phyloP scores from a whole-genome alignment of 2,329 filamentous ascomycete species.

The Sporothrix mexicana region DNA sequence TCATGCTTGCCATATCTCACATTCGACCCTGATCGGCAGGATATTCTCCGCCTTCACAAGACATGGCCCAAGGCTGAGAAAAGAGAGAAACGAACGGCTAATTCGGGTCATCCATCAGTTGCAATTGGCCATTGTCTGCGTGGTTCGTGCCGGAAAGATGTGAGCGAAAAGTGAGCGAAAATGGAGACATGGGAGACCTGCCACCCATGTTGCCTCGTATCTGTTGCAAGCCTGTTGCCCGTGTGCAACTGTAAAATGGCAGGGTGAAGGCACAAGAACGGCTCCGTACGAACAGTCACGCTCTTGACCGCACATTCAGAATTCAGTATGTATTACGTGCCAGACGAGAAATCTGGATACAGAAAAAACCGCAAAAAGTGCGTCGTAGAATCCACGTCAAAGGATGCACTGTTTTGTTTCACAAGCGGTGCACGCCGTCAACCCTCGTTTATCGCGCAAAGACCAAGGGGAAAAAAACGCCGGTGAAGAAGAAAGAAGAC shows the following conservation, averaged over 20 bases:
- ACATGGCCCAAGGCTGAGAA: not conserved
- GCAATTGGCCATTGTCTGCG: no score
- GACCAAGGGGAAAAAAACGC: not conserved
- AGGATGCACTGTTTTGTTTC: not conserved
- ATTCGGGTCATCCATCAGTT: conserved; percentile 6
- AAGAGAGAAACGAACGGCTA: not conserved
- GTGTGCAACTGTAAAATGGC: conserved; percentile 16
- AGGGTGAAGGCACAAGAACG: conserved; percentile 18
- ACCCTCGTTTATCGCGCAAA: conserved; percentile 12
- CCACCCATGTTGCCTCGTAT: conserved; percentile 18
- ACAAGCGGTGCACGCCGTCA: not conserved
- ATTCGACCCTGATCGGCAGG: not conserved
- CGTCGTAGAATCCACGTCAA: not conserved
- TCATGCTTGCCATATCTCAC: not conserved
- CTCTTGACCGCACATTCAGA: not conserved
- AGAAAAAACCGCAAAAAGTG: not conserved
- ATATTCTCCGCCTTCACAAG: not conserved
- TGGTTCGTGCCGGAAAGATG: not conserved
- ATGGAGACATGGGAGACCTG: not conserved
- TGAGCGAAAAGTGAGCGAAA: not conserved
- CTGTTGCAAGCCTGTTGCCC: conserved; percentile 7
- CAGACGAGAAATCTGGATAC: not conserved
- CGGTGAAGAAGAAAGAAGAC: not conserved
- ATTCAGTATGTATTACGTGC: not conserved
- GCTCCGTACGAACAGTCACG: not conserved